Conservation (phyloP, 768 basidiomycete genomes). For the Hygrocybe coccinea region DNA sequence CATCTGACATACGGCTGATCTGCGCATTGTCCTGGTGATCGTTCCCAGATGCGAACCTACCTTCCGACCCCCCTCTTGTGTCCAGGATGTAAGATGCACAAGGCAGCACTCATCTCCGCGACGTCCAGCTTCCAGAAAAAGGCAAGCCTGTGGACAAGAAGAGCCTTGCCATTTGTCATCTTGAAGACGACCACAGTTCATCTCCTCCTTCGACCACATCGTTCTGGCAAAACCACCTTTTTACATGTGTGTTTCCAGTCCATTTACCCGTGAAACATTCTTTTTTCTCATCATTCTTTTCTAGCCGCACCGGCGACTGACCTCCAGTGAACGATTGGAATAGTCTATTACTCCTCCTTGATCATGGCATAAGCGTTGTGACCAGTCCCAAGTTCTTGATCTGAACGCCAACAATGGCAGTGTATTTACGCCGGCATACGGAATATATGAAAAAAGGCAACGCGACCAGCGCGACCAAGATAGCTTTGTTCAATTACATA, state of each 20-base stretch:
- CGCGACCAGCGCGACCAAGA: slow-evolving; percentile 48
- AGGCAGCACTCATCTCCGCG: not conserved
- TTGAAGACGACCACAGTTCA: not conserved
- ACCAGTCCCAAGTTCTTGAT: slow-evolving; percentile 63
- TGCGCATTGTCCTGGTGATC: not conserved
- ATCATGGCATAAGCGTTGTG: slow-evolving; percentile 68
- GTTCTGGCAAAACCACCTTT: slow-evolving; percentile 2
- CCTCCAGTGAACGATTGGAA: slow-evolving; percentile 68
- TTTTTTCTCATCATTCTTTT: no score
- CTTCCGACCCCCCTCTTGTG: no score
- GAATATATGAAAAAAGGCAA: slow-evolving; percentile 74
- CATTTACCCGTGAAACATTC: not conserved
- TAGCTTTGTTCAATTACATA: slow-evolving; percentile 72
- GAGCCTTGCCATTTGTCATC: slow-evolving; percentile 1
- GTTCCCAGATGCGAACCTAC: no score
- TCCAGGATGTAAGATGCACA: no score
- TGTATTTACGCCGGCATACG: slow-evolving; percentile 61
- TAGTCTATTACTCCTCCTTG: slow-evolving; percentile 69
- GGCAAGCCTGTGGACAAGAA: slow-evolving; percentile 3
- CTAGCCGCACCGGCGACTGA: slow-evolving; percentile 53
- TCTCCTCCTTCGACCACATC: slow-evolving; percentile 4
- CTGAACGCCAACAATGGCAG: slow-evolving; percentile 48
- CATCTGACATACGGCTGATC: not conserved
- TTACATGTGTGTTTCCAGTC: slow-evolving; percentile 3
- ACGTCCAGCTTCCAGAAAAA: not conserved